Evolutionary conservation across 1,284 basidiomycete species (phyloP).

Genomic region (Trametes pubescens): DNA sequence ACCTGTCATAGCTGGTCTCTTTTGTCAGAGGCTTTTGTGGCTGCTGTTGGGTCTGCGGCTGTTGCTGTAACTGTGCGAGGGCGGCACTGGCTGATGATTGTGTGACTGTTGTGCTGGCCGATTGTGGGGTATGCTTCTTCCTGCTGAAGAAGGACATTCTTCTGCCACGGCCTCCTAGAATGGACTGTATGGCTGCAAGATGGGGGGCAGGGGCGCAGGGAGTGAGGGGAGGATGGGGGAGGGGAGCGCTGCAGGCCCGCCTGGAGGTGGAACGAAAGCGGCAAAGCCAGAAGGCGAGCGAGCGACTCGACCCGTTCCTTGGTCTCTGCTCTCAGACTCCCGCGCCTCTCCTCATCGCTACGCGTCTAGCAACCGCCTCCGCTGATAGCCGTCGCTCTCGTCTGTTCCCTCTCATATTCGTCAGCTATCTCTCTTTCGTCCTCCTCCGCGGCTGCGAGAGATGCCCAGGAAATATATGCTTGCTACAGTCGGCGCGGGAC

Average conservation of each 20-base stretch:
- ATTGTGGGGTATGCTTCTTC: slow-evolving; percentile 69
- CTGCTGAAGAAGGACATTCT: slow-evolving; percentile 91
- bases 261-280: slow-evolving; percentile 36
- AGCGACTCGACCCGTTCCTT: slow-evolving; percentile 19
- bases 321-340: not conserved
- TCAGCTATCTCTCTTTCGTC: not conserved
- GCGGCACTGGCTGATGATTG: slow-evolving; percentile 68
- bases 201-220: slow-evolving; percentile 20
- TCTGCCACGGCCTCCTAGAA: slow-evolving; percentile 61
- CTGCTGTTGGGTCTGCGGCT: slow-evolving; percentile 38
- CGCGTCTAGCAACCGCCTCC: slow-evolving; percentile 35
- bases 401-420: not conserved
- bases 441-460: not conserved
- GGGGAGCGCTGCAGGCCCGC: slow-evolving; percentile 40
- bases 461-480: not conserved
- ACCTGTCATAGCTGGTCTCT: slow-evolving; percentile 46
- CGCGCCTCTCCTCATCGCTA: slow-evolving; percentile 26
- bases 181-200: slow-evolving; percentile 61
- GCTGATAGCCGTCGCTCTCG: slow-evolving; percentile 34
- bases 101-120: slow-evolving; percentile 55
- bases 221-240: slow-evolving; percentile 19
- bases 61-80: slow-evolving; percentile 54
- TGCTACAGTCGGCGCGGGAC: not conserved
- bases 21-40: slow-evolving; percentile 43
- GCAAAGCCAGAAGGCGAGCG: slow-evolving; percentile 27